Evolutionary conservation across 306 rosid genomes (phyloP).

Genomic region (Ceratonia siliqua): DNA sequence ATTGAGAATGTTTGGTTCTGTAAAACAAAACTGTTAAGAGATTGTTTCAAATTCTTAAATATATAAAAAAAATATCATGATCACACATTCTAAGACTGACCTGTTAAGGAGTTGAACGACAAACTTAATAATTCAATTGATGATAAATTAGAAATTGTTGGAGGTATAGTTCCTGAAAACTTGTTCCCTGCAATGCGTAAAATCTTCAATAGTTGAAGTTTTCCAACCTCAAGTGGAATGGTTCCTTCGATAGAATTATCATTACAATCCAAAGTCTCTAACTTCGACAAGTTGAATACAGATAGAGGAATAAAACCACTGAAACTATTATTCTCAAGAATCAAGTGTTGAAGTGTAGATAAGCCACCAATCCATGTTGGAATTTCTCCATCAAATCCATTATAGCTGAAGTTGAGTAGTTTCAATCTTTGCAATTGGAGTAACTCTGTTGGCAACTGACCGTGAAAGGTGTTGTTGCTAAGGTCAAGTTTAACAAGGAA

Average conservation of each 20-base stretch:
- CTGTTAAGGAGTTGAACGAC: background rate
- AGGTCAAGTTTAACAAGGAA: too few species aligned
- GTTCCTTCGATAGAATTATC: conserved; percentile 1
- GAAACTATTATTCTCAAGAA: background rate
- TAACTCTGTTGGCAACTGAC: background rate
- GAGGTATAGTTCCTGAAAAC: conserved; percentile 6
- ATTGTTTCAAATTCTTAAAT: too few species aligned
- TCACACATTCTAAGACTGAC: too few species aligned
- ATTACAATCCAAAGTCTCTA: background rate
- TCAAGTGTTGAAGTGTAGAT: background rate
- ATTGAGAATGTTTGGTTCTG: too few species aligned
- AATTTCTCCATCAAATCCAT: background rate
- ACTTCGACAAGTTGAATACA: conserved; percentile 11
- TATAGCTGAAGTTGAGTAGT: background rate
- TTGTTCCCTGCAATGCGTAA: background rate
- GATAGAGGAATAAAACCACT: background rate
- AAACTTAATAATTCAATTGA: conserved; percentile 1
- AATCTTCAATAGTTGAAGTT: background rate
- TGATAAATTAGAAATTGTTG: too few species aligned
- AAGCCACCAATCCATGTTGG: background rate
- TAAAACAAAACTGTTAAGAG: too few species aligned
- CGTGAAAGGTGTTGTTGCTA: too few species aligned
- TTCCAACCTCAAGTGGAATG: conserved; percentile 1
- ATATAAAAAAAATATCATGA: too few species aligned
- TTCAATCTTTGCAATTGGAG: background rate